A percentile compares a stretch with the other conserved stretches of the same genome.
phyloP scores from a whole-genome alignment of 192 early-diverging fungal species.

The Haplosporangium gracile region DNA sequence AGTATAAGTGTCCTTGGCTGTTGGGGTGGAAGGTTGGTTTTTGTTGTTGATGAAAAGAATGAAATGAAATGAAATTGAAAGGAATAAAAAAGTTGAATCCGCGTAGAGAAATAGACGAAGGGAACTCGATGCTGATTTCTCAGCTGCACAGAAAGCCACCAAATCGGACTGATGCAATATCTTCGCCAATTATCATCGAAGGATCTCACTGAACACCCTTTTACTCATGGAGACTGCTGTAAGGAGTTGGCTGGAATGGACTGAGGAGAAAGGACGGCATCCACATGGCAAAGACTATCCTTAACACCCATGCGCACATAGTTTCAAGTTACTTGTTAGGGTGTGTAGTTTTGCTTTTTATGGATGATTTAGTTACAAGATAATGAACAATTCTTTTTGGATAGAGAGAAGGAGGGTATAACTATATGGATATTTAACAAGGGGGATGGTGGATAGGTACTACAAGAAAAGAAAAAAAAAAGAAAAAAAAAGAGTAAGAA shows the following conservation, averaged over 20 bases:
- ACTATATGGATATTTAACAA: not conserved
- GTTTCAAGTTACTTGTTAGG: too few species aligned
- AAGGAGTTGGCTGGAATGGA: not conserved
- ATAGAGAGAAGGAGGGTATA: not conserved
- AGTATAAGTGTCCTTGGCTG: not conserved
- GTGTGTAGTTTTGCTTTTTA: too few species aligned
- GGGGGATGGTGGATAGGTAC: not conserved
- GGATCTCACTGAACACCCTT: not conserved
- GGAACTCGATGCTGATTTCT: not conserved
- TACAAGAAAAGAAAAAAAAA: not conserved
- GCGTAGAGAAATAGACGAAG: not conserved
- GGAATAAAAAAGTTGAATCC: not conserved
- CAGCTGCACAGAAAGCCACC: not conserved
- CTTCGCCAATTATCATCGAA: not conserved
- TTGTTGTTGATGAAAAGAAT: constrained; percentile 1
- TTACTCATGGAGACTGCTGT: not conserved
- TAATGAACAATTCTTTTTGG: not conserved
- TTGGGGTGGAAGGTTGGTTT: not conserved
- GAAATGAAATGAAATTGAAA: not conserved
- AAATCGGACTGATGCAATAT: not conserved
- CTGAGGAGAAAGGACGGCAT: not conserved
- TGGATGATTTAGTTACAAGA: too few species aligned
- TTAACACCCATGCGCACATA: too few species aligned
- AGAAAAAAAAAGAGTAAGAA: not conserved
- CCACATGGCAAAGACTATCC: not conserved